Evolutionary conservation across 805 yeast genomes (phyloP), one percentile per base, ranked within the genome.

Genomic region (Metschnikowia picachoensis): DNA sequence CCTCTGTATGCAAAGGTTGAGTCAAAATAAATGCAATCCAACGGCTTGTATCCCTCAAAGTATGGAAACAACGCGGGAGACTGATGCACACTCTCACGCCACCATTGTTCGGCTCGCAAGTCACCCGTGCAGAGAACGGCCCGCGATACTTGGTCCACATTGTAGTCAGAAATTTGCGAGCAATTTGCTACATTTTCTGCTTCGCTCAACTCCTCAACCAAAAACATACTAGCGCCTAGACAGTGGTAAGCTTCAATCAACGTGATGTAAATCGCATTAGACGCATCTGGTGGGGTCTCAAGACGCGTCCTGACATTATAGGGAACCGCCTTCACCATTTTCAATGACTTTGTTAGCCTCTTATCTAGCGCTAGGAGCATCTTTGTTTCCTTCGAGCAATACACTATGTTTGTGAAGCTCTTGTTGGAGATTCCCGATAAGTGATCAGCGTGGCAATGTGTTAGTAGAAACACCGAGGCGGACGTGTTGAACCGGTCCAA

Each of bases 401-500:
- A 77, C 1, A 80, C 72, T 5, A 50, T 51, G 8, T 74, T 71
- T 1, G 72, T 68, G 37, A 68, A 61, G 46, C 67, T 64, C n/a
- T 60, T 54, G 36, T 67, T 60, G 1, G 66, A 66, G 12, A 81
- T 59, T 0, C 85, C 85, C 0, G 48, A 58, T 39, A 79, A 56
- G 55, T 80, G 85, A 51, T 81, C 85, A 1, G 73, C 57, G 57
- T 81, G 86, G 43, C 70, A 67, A 52, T 81, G 85, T 0, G 84
- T 72, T 8, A 81, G 66, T 3, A 70, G 55, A 43, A 52, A 67
- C 4, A 60, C 50, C 3, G 55, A 48, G 0, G 65, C 65, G 1
- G 43, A 43, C 9, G 51, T 46, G 46, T 62, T 61, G 56, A 64
- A 66, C 50, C 56, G 56, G 61, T 62, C 74, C 44, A 76, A 64